Base-by-base conservation (phyloP, 495 filamentous ascomycete species). In the Pyronema domesticum region DNA sequence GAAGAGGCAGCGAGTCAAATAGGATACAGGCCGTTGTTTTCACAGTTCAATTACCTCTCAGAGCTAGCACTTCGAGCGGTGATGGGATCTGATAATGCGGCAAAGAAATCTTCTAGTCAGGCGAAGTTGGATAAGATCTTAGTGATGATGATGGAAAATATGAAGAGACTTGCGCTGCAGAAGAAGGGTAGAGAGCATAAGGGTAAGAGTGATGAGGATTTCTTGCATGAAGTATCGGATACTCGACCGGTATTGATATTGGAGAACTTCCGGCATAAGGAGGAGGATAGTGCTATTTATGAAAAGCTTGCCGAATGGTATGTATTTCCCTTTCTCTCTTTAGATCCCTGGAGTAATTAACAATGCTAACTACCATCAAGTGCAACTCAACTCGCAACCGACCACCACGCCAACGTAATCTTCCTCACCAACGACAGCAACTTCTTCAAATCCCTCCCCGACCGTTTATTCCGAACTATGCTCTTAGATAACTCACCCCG, bases 11-110 rank as follows among this genome's bases (percentile, higher is more conserved):
- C 91, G 1, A 65, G 69, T 4, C 77, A 89, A 60, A 89, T 96
- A 51, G 89, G 91, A 43, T 98, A 95, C 60, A 73, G 86, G 1
- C 91, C 91, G 0, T 76, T 98, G 7, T 98, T 98, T 67, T 89
- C 85, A 0, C 95, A 86, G 83, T 81, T 91, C 71, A 95, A 95
- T 66, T 94, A 80, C 57, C 75, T 95, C 54, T 89, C 82, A 67
- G 93, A 85, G 65, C 74, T 94, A 58, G 11, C 15, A 17, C 39
- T 42, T 7, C 11, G 15, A 42, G 39, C 6, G 11, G 15, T 17
- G 3, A 42, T 42, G 11, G 15, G 15, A 42, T 42, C 39, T 13
- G 15, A 42, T 1, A 17, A 42, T 17, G 39, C 11, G 15, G 39
- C 39, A 13, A 42, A 30, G 23, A 30, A 13, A 42, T 42, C 39